These are phyloP conservation scores for Candida dajiaensis DNA, from an alignment of 805 yeast genomes.

Conservation along the genomic window DNA sequence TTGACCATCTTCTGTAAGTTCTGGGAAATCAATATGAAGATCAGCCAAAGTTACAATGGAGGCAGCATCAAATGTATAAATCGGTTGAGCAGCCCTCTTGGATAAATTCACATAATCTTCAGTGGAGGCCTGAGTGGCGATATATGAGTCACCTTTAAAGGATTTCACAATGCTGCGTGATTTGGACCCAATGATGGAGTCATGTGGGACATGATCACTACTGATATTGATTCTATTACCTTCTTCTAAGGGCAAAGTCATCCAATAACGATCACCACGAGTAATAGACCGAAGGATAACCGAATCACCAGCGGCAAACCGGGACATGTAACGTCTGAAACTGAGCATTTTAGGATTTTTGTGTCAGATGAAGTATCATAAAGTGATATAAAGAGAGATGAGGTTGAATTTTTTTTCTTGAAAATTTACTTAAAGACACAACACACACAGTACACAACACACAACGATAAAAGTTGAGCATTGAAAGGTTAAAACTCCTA, in stretches of 20 bases:
- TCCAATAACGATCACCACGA: constrained; percentile 19
- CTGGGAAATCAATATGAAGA: constrained; percentile 37
- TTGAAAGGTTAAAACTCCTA: not conserved
- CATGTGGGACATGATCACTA: constrained; percentile 27
- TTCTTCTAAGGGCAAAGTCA: constrained; percentile 19
- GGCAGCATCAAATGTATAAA: constrained; percentile 43
- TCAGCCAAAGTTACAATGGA: constrained; percentile 42
- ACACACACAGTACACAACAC: too few species aligned
- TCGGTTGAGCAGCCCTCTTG: constrained; percentile 43
- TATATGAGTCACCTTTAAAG: constrained; percentile 24
- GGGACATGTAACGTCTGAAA: constrained; percentile 6
- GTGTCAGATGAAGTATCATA: not conserved
- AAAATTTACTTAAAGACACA: too few species aligned
- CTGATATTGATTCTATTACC: constrained; percentile 19
- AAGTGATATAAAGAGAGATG: too few species aligned
- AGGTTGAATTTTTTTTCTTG: not conserved
- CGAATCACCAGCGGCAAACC: constrained; percentile 13
- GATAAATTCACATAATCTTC: constrained; percentile 40
- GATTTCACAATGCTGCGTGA: constrained; percentile 30
- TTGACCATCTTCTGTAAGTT: constrained; percentile 9
- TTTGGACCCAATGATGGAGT: constrained; percentile 32
- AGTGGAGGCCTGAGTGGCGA: constrained; percentile 34
- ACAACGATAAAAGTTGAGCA: not conserved
- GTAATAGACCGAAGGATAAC: constrained; percentile 16
- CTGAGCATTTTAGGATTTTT: not conserved